Base-by-base conservation (phyloP, 805 yeast genomes). In the Zygosaccharomyces bisporus region DNA sequence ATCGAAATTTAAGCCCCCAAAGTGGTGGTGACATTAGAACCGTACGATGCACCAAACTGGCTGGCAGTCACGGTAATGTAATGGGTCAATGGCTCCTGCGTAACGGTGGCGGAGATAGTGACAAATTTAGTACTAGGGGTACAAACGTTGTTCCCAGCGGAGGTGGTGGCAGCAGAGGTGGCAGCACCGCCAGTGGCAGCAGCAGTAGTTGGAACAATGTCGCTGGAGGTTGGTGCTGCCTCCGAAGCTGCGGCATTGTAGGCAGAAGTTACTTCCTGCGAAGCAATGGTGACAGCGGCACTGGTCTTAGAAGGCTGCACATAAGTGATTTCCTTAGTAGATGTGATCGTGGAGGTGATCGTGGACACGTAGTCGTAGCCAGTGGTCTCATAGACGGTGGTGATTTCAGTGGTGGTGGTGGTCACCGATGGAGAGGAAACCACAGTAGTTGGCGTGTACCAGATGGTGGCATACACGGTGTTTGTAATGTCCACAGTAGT, bases 401-500 rank as follows among this genome's bases (percentile, higher is more conserved):
- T 41, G 18, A 54, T 41, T 20, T 46, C 46, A 17, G 52, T 44
- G 30, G 43, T 49, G 7, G 50, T 32, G 23, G 54, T 45, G 30
- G 48, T 44, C 21, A 49, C 45, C 5, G 51, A 16, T 30, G 43
- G 34, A 16, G 46, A 39, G 12, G 47, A 45, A 7, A 46, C 31
- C n/a, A 47, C 43, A 14, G 45, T 42, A 20, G 41, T 37, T 25
- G 53, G 46, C 6, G 58, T 47, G 30, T 43, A 45, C 58, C 57
- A 56, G 27, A 38, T 23, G 19, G 61, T 60, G n/a, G 45, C 23
- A 39, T 39, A 60, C 10, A 47, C 24, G 21, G 63, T 58, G 18
- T 48, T 49, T 6, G 64, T 60, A 32, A 57, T 46, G 33, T 44
- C 55, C 29, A 52, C 50, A 23, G 63, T 60, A 24, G 62, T 55